Conservation (phyloP, 768 basidiomycete genomes). For the Mycena filopes region DNA sequence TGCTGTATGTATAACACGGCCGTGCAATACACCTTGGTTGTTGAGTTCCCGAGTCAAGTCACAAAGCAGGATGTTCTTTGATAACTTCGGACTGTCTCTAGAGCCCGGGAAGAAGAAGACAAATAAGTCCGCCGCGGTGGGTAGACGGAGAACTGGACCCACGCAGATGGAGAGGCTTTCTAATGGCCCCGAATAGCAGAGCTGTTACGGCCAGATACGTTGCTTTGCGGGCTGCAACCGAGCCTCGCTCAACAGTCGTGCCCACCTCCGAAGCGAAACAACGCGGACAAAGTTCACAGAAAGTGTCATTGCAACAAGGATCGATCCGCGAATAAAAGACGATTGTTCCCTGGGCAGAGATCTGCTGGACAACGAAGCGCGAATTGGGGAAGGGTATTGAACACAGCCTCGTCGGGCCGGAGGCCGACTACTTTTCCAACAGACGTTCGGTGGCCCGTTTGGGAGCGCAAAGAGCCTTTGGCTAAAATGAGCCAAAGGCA, state of each 20-base stretch:
- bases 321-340: too few relatives aligned
- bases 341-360: not conserved
- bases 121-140: conserved; percentile 11
- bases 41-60: conserved; percentile 15
- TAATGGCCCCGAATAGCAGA: conserved; percentile 16
- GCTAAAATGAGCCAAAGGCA: conserved; percentile 1
- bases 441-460: conserved; percentile 9
- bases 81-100: conserved; percentile 7
- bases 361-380: not conserved
- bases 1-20: not conserved
- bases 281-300: too few relatives aligned
- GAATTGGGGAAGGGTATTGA: not conserved
- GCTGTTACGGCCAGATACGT: conserved; percentile 11
- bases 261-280: not conserved
- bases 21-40: not conserved
- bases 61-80: too few relatives aligned
- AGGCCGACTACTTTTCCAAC: conserved; percentile 20
- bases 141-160: conserved; percentile 15
- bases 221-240: conserved; percentile 1
- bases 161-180: conserved; percentile 3
- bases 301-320: too few relatives aligned
- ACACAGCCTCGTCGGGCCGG: conserved; percentile 3
- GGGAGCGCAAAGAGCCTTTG: conserved; percentile 6
- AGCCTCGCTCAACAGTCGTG: conserved; percentile 30
- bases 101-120: conserved; percentile 21